phyloP scores from a whole-genome alignment of 2,329 filamentous ascomycete species.

The Fusarium praegraminearum region DNA sequence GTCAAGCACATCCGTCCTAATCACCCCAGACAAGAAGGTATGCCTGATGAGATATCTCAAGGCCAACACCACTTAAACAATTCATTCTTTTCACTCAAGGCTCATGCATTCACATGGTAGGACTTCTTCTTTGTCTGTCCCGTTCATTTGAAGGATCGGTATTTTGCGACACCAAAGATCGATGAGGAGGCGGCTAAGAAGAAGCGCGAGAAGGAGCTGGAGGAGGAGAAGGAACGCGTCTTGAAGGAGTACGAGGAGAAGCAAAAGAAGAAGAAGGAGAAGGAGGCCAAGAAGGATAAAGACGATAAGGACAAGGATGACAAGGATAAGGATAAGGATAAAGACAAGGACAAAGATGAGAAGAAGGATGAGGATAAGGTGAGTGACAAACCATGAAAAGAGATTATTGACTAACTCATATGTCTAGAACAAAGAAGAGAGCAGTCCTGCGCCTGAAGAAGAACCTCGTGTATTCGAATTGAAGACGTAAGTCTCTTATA shows the following conservation, averaged over 20 bases:
- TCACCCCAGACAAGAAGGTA: constrained; percentile 91
- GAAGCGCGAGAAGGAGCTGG: constrained; percentile 71
- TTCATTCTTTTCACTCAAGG: not conserved
- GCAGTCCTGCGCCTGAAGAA: constrained; percentile 54
- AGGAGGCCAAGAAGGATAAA: constrained; percentile 63
- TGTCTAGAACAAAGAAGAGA: constrained; percentile 39
- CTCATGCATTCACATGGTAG: constrained; percentile 45
- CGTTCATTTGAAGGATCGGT: constrained; percentile 82
- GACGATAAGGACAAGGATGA: constrained; percentile 57
- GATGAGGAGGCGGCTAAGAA: constrained; percentile 74
- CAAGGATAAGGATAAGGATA: constrained; percentile 53
- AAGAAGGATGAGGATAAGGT: constrained; percentile 40
- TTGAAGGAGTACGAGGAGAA: constrained; percentile 84
- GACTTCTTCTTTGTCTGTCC: constrained; percentile 95
- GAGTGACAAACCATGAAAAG: not conserved
- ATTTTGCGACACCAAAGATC: constrained; percentile 82
- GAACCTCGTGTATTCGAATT: constrained; percentile 85
- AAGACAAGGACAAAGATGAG: constrained; percentile 51
- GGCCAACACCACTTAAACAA: not conserved
- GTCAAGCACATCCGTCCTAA: constrained; percentile 85
- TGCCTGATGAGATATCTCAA: not conserved
- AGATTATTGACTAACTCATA: not conserved
- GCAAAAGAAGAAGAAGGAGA: constrained; percentile 75
- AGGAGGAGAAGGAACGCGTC: constrained; percentile 72
- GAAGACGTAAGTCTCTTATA: constrained; percentile 70